Base-by-base conservation (phyloP, 176 grass and related monocot genomes). In the Carex kokanica region DNA sequence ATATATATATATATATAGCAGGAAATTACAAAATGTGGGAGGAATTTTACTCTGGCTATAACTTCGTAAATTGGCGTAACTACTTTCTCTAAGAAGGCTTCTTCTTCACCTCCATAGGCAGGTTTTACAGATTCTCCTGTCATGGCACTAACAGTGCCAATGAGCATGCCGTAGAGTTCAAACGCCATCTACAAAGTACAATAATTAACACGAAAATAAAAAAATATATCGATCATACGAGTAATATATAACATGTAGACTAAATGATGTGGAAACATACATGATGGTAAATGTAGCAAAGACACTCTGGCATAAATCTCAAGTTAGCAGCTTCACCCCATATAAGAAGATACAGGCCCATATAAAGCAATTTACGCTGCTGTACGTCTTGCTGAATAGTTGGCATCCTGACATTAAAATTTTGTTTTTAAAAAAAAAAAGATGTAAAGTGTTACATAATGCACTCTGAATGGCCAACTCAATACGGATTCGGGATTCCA, bases 221-320 rank as follows among this genome's bases (percentile, higher is more conserved):
- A 56, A 89, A 83, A 56, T 25, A 34, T 36, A 70, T 69, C 71
- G 60, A 25, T 12, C 11, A 24, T 43, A 75, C 17, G 31, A 66
- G 20, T 21, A 43, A 61, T 73, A 63, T 62, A 60, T 63, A 61
- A 32, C 23, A 49, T 78, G 25, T 64, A 31, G 54, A 77, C 45
- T 40, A 16, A 27, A 27, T 64, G 8, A 74, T 72, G 73, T 70
- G 18, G 82, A 21, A 27, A 84, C 85, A 38, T 94, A 95, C 95
- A 94, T 98, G 92, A 83, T 98, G 95, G 88, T 98, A 98, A 85
- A 98, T 98, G 83, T 98, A 98, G 66, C 95, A 98, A 87, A 95
- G 80, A 79, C 95, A 98, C 77, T 98, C 95, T 23, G 95, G 95
- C 95, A 98, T 91, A 67, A 98, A 98, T 87, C 95, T 84, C 92